These are phyloP conservation scores for Quercus robur DNA, from an alignment of 306 rosid species.

Conservation along the genomic window DNA sequence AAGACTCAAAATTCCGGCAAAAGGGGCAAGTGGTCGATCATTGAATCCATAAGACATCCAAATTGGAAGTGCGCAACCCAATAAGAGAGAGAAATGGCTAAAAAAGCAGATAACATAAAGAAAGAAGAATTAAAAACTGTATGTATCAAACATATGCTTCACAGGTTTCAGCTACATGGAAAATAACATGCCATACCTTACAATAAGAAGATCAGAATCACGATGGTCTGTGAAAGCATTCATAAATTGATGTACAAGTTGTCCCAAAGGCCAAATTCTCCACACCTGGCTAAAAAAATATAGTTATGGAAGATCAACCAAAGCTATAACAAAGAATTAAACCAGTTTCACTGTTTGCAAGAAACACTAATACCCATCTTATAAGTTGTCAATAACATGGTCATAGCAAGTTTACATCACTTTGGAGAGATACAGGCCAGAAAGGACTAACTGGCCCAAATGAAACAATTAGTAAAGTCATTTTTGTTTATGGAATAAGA, in stretches of 20 bases:
- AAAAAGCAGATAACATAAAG: conserved; percentile 21
- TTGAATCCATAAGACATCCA: conserved; percentile 90
- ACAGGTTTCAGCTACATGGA: conserved; percentile 3
- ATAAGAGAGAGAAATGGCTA: conserved; percentile 87
- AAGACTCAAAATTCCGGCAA: conserved; percentile 89
- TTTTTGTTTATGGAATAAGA: conserved; percentile 1
- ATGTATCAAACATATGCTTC: conserved; percentile 9
- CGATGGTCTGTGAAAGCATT: conserved; percentile 96
- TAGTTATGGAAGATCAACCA: conserved; percentile 18
- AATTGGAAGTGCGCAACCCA: conserved; percentile 94
- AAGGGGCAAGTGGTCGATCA: conserved; percentile 91
- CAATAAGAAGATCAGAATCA: conserved; percentile 89
- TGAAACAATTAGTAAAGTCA: neutral
- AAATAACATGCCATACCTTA: conserved; percentile 49
- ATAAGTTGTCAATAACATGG: neutral
- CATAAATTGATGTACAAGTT: conserved; percentile 79
- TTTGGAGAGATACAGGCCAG: neutral
- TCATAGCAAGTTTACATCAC: neutral
- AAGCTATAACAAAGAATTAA: neutral
- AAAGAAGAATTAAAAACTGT: conserved; percentile 15
- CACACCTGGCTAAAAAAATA: conserved; percentile 56
- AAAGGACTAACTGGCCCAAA: neutral
- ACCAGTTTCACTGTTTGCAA: conserved; percentile 4
- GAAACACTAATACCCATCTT: conserved; percentile 11
- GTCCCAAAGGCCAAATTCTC: conserved; percentile 95